Percentiles rank a stretch among this genome's conserved stretches.
Evolutionary conservation across 176 grass and related monocot species (phyloP).

Genomic region (Ensete glaucum): DNA sequence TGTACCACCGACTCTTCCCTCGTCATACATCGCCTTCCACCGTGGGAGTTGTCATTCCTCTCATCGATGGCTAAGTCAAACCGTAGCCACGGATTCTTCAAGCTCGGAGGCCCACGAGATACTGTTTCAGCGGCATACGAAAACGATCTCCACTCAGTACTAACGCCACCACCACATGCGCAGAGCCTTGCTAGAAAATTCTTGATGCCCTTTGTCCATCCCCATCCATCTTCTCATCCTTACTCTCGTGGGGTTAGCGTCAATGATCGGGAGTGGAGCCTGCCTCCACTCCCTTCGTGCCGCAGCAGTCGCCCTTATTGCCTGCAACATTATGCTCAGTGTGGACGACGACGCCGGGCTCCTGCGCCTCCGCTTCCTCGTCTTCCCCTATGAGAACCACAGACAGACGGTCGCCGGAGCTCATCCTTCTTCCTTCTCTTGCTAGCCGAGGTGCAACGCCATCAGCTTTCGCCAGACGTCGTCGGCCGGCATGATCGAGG

Average conservation of each 20-base stretch:
- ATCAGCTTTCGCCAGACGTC: background rate
- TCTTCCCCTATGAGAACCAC: slow-evolving; percentile 28
- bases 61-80: slow-evolving; percentile 38
- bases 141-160: background rate
- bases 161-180: background rate
- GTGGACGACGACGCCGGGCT: slow-evolving; percentile 7
- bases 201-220: background rate
- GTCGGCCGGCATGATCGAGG: slow-evolving; percentile 10
- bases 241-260: background rate
- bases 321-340: too few species aligned
- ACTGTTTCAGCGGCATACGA: too few species aligned
- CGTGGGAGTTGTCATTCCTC: background rate
- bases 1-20: background rate
- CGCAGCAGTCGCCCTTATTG: too few species aligned
- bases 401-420: slow-evolving; percentile 23
- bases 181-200: background rate
- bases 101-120: slow-evolving; percentile 19
- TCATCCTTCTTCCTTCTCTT: background rate
- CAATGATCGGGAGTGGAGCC: slow-evolving; percentile 7
- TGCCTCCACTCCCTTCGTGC: too few species aligned
- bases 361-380: slow-evolving; percentile 47
- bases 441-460: too few species aligned
- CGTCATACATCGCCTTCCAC: background rate
- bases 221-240: background rate
- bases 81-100: slow-evolving; percentile 36